Base-by-base conservation (phyloP, 2,329 filamentous ascomycete genomes). In the Hypomyces perniciosus region DNA sequence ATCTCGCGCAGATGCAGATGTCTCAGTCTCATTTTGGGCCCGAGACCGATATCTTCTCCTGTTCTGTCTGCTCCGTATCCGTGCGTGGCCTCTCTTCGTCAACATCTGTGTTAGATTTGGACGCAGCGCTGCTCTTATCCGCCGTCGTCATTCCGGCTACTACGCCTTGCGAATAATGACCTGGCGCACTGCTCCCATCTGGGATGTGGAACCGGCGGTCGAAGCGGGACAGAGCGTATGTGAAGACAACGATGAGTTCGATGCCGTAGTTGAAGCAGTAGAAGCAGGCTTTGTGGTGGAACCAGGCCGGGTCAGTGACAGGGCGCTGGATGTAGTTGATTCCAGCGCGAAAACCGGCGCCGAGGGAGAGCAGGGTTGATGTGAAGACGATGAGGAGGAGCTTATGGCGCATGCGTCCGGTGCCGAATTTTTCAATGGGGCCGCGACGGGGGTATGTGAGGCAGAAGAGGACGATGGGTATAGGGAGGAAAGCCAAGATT, bases 231-330 rank as follows among this genome's bases (percentile, higher is more conserved):
- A 86, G 61, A 0, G 84, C 76, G 67, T 88, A 92, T 7, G 84
- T 69, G 48, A 76, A 78, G 4, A 92, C 76, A 35, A 90, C 81
- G 27, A 86, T 62, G 38, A 91, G 71, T 68, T 95, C 90, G 35
- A 91, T 74, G 12, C 72, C 72, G 62, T 88, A 95, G 69, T 88
- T 87, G 72, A 93, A 88, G 62, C 83, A 70, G 71, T 93, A 95
- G 72, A 90, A 95, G 60, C 79, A 81, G 2, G 83, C 79, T 64
- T 85, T 87, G 61, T 72, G 72, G 60, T 89, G 79, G 64, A 84
- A 92, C 78, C 84, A 87, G 5, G 83, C 84, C 2, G 86, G 82
- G 51, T 80, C 39, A 8, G 41, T 71, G 50, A 61, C 59, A 4
- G 74, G 80, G 29, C 75, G 77, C 1, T 72, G 62, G 50, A 73